Base-by-base conservation (phyloP, 2,329 filamentous ascomycete genomes). In the Gnomoniopsis sp. region DNA sequence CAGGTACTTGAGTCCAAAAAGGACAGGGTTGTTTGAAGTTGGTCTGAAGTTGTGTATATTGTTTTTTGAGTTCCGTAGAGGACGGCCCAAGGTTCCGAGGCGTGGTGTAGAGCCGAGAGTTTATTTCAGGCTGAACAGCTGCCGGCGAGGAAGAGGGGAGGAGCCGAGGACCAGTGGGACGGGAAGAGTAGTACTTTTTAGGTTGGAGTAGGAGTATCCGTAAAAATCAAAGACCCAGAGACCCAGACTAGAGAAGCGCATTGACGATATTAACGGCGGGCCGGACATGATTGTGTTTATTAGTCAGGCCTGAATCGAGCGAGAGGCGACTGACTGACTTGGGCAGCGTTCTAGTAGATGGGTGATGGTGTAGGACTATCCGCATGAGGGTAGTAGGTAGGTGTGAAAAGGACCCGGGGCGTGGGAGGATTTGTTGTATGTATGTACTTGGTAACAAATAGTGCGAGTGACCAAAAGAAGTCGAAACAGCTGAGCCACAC, bases 241-340 rank as follows among this genome's bases (percentile, higher is more conserved):
- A 15, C 36, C 36, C 12, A 41, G 36, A 33, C 33, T 38, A 22
- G 22, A 36, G 49, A 15, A 15, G 34, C 33, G 44, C 53, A 56
- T 56, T 56, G 53, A 56, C 17, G 36, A 41, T 41, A 41, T 15
- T 41, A 41, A 17, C 36, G 36, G 22, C 49, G 49, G 49, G 30
- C 49, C n/a, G 44, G 50, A 36, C 56, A 52, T 38, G 56, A 47
- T 30, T 57, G 26, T 30, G 26, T 30, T 30, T 30, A 30, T 30
- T 57, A 52, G 55, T 47, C 49, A 53, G 55, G 43, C 53, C n/a
- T 58, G 55, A 53, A 15, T 38, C 49, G 17, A 33, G 55, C 41
- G 21, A 50, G 22, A 34, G 41, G 43, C 33, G 43, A 57, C 41
- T 43, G 43, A 57, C 41, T 43, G 46, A 50, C 17, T 26, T 34